phyloP scores from a whole-genome alignment of 306 rosid species.

The Macrotyloma uniflorum region DNA sequence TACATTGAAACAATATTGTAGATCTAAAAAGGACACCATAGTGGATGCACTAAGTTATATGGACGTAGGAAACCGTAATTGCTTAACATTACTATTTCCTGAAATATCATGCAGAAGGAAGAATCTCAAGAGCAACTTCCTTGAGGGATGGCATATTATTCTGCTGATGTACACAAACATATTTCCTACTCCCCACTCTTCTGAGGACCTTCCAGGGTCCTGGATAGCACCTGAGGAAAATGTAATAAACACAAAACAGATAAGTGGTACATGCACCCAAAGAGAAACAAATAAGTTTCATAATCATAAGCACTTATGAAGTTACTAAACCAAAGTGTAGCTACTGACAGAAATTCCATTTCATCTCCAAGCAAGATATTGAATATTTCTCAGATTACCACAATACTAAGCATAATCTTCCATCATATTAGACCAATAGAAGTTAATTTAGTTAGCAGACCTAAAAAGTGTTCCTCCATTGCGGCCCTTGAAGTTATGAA shows the following conservation, averaged over 20 bases:
- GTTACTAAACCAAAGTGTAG: constrained; percentile 23
- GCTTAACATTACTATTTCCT: constrained; percentile 30
- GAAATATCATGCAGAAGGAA: constrained; percentile 63
- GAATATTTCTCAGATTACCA: constrained; percentile 10
- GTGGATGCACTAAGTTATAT: background rate
- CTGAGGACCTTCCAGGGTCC: constrained; percentile 90
- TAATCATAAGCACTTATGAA: background rate
- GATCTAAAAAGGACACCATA: background rate
- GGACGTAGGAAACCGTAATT: constrained; percentile 2
- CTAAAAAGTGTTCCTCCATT: constrained; percentile 90
- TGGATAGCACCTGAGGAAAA: constrained; percentile 72
- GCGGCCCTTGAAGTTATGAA: constrained; percentile 89
- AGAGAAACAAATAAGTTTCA: background rate
- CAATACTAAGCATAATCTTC: constrained; percentile 7
- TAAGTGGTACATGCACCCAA: constrained; percentile 9
- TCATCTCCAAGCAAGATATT: background rate
- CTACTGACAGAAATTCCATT: background rate
- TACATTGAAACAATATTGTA: background rate
- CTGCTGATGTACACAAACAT: constrained; percentile 72
- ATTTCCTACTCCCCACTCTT: constrained; percentile 52
- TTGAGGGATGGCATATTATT: constrained; percentile 86
- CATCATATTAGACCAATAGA: constrained; percentile 16
- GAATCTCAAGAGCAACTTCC: constrained; percentile 92
- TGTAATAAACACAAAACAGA: background rate
- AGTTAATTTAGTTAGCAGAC: constrained; percentile 44